Evolutionary conservation across 495 filamentous ascomycete genomes (phyloP).

Genomic region (Podospora appendiculata): DNA sequence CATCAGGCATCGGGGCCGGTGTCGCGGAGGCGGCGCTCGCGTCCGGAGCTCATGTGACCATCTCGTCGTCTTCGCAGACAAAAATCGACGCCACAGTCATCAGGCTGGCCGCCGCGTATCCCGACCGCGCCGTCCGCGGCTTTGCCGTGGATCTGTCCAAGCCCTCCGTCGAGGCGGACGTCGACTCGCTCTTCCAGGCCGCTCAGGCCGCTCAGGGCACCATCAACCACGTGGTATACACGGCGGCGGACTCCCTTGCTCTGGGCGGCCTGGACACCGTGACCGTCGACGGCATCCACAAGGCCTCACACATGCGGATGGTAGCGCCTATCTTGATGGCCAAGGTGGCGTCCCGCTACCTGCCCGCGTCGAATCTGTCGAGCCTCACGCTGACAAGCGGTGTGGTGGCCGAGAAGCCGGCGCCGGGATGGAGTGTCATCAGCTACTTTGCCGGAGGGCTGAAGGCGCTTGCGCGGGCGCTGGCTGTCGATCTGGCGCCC

Average conservation of each 20-base stretch:
- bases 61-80: conserved; percentile 43
- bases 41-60: conserved; percentile 42
- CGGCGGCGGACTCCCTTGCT: conserved; percentile 42
- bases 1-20: conserved; percentile 47
- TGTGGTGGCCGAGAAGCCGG: conserved; percentile 34
- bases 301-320: conserved; percentile 41
- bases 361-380: conserved; percentile 26
- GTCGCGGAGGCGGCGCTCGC: conserved; percentile 45
- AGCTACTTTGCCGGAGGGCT: conserved; percentile 29
- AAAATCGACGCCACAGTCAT: conserved; percentile 32
- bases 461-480: conserved; percentile 36
- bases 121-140: conserved; percentile 23
- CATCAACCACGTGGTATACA: conserved; percentile 57
- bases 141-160: conserved; percentile 44
- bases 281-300: conserved; percentile 28
- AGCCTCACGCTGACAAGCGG: conserved; percentile 53
- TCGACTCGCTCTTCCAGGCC: conserved; percentile 39
- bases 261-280: conserved; percentile 28
- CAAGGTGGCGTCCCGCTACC: conserved; percentile 41
- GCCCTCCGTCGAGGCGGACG: conserved; percentile 32
- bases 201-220: conserved; percentile 11
- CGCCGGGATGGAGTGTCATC: conserved; percentile 37
- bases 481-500: conserved; percentile 53
- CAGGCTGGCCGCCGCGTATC: conserved; percentile 30
- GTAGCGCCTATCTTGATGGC: conserved; percentile 44